Evolutionary conservation across 2,329 filamentous ascomycete genomes (phyloP).

Genomic region (Chrysosphaeria jannelii): DNA sequence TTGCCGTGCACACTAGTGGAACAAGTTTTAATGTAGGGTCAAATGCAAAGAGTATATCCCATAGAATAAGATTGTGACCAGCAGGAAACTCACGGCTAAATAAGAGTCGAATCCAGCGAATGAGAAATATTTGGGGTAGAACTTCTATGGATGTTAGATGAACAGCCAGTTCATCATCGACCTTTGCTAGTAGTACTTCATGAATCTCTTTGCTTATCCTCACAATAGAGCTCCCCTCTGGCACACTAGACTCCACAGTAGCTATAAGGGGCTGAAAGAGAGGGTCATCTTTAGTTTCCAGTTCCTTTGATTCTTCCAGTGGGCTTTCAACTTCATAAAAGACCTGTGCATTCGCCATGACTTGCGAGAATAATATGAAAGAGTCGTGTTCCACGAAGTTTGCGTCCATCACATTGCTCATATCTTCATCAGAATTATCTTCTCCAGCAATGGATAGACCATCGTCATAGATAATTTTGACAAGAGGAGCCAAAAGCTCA

Average conservation of each 20-base stretch:
- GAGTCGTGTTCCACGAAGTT: constrained; percentile 68
- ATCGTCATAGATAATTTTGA: constrained; percentile 63
- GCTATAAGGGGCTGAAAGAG: not conserved
- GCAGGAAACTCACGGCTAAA: constrained; percentile 89
- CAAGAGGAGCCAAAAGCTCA: constrained; percentile 66
- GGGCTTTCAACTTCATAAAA: constrained; percentile 44
- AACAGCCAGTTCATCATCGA: constrained; percentile 14
- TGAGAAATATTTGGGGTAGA: constrained; percentile 85
- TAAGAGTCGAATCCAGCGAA: constrained; percentile 79
- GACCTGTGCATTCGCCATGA: constrained; percentile 65
- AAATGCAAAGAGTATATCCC: constrained; percentile 76
- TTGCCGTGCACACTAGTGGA: constrained; percentile 74
- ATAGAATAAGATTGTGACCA: constrained; percentile 52
- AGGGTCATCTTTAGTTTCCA: not conserved
- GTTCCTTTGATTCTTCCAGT: constrained; percentile 3
- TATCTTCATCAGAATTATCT: constrained; percentile 14
- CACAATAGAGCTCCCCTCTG: constrained; percentile 40
- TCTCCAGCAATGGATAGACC: constrained; percentile 19
- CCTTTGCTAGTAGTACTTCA: constrained; percentile 38
- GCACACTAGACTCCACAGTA: too few relatives aligned
- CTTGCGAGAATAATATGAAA: constrained; percentile 52
- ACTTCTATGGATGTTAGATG: constrained; percentile 67
- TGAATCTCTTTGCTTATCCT: constrained; percentile 68
- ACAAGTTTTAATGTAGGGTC: constrained; percentile 55
- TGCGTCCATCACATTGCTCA: constrained; percentile 38